phyloP scores from a whole-genome alignment of 2,329 filamentous ascomycete species.

The Neurospora crassa region DNA sequence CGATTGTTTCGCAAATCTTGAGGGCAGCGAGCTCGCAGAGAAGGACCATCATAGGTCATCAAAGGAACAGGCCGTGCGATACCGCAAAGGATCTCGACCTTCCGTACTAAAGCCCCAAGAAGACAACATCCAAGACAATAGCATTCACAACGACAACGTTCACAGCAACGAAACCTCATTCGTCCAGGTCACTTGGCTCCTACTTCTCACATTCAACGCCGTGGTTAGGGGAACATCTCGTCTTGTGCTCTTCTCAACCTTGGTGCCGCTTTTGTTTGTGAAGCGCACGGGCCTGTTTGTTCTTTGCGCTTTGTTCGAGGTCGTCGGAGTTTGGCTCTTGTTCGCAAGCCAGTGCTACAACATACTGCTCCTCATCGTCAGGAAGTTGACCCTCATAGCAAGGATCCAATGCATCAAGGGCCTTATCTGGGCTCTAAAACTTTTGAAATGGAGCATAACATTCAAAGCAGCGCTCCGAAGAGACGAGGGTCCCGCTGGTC shows the following conservation, averaged over 20 bases:
- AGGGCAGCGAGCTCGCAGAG: background rate
- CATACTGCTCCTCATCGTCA: background rate
- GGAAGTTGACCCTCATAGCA: background rate
- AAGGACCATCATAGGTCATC: background rate
- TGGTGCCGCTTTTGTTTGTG: background rate
- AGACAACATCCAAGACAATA: background rate
- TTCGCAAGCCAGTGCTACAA: background rate
- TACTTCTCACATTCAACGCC: background rate
- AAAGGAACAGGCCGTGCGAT: background rate
- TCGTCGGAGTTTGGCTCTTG: background rate
- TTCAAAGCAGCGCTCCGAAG: background rate
- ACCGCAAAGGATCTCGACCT: background rate
- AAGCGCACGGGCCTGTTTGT: background rate
- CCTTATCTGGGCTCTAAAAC: background rate
- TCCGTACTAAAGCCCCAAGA: background rate
- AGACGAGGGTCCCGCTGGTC: background rate
- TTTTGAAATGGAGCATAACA: background rate
- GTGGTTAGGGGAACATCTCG: background rate
- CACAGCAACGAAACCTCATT: background rate
- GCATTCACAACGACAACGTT: background rate
- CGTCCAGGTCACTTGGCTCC: background rate
- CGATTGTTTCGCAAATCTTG: background rate
- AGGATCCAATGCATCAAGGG: background rate
- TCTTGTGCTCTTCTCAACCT: background rate
- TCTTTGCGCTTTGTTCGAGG: background rate